Base-by-base conservation (phyloP, 495 filamentous ascomycete species). In the Aspergillus kassunensis region DNA sequence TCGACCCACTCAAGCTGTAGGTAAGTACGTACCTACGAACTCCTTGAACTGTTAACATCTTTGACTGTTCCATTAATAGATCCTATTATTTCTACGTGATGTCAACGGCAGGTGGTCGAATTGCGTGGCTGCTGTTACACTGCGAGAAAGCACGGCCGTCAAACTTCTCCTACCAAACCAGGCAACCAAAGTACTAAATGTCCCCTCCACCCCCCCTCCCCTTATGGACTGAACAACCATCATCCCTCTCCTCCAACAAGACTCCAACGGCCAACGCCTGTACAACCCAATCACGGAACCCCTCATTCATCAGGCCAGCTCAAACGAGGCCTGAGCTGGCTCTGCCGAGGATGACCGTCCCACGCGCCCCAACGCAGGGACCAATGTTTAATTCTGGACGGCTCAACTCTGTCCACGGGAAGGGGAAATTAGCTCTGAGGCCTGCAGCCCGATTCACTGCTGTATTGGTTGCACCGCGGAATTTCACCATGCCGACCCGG, bases 321-420 rank as follows among this genome's bases (percentile, higher is more conserved):
- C 5, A 6, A 36, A 16, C 7, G 34, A 25, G 18, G 19, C 19
- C 36, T 12, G 8, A 36, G 20, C 21, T 12, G 39, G 21, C 19
- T 13, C 12, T 40, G 23, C 50, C 50, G 50, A 53, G 50, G 42
- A 53, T 53, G 50, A 21, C 31, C n/a, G 50, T 53, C 40, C 11
- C 23, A 53, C 50, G 20, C 36, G 11, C 41, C 34, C 21, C 15
- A 27, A 35, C 50, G 50, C 50, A 53, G 36, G 50, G 50, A 46
- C 50, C 49, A 53, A 46, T 45, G n/a, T 31, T 53, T 46, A 53
- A 39, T 53, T 53, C 50, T 53, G 41, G 30, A 23, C 25, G 13
- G 41, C 9, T 20, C n/a, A 21, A 27, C 2, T 33, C 30, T 24
- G 24, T 11, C 19, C 24, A 19, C 24, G 25, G 41, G 15, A 31